Percentiles rank a stretch among this genome's conserved stretches.
These are phyloP conservation scores for Nicotiana undulata DNA, from an alignment of 257 asterid genomes.

Conservation along the genomic window DNA sequence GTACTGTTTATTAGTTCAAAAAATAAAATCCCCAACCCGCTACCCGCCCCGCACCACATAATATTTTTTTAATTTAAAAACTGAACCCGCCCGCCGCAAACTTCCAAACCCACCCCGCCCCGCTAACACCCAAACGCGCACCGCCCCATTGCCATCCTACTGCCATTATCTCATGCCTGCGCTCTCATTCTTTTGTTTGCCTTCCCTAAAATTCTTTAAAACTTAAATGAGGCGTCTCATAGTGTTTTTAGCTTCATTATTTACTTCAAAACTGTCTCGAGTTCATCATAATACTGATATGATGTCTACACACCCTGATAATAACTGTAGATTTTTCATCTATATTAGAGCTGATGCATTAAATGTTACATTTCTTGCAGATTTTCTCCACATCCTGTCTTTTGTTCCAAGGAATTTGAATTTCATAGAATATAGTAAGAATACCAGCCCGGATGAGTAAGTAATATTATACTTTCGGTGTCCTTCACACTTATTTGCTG, in stretches of 20 bases:
- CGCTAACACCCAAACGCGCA: too few species aligned
- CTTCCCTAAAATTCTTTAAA: neutral
- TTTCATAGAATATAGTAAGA: constrained; percentile 24
- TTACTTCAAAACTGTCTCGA: neutral
- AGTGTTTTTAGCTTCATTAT: neutral
- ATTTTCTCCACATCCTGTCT: constrained; percentile 36
- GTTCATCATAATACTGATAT: neutral
- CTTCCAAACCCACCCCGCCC: too few species aligned
- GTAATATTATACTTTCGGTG: neutral
- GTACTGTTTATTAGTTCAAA: too few species aligned
- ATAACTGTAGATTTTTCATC: neutral
- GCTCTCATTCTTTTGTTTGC: neutral
- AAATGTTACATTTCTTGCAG: constrained; percentile 12
- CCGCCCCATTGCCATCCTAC: too few species aligned
- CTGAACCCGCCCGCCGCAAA: too few species aligned
- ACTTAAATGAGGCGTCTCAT: neutral
- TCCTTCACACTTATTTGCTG: neutral
- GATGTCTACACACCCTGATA: neutral
- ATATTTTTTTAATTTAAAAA: too few species aligned
- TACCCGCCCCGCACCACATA: too few species aligned
- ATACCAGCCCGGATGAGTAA: constrained; percentile 23
- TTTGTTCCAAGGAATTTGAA: constrained; percentile 31
- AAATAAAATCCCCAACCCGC: too few species aligned
- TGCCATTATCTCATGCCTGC: neutral
- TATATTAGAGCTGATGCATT: neutral